Percentiles rank a stretch among this genome's conserved stretches.
Conservation (phyloP, 2,329 filamentous ascomycete genomes). For the Zymoseptoria crescenta region DNA sequence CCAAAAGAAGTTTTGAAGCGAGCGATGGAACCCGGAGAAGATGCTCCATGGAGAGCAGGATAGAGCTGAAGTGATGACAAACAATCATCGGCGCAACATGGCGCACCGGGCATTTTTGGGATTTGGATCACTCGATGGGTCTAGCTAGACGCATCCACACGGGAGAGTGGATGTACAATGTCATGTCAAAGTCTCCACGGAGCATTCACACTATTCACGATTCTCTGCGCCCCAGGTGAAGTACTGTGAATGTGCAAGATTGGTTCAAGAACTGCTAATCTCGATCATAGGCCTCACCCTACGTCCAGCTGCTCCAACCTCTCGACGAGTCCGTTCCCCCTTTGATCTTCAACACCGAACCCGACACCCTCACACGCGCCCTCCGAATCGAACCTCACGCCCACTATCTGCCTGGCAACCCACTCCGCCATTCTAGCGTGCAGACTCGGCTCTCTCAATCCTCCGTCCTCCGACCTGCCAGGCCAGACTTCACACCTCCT, state of each 20-base stretch:
- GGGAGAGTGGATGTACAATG: background rate
- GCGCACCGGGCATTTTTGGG: background rate
- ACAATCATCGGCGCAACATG: background rate
- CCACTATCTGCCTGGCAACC: slow-evolving; percentile 35
- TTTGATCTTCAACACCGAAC: slow-evolving; percentile 8
- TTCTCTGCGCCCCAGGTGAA: no score
- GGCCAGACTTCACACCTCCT: slow-evolving; percentile 32
- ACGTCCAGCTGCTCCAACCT: background rate
- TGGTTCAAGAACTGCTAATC: background rate
- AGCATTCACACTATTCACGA: background rate
- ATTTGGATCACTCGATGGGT: background rate
- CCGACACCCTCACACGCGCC: slow-evolving; percentile 33
- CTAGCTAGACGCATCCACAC: background rate
- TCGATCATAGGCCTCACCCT: background rate
- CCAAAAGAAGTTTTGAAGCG: background rate
- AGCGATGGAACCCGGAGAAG: background rate
- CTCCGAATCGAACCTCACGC: slow-evolving; percentile 32
- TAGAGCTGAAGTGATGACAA: background rate
- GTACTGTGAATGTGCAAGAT: no score
- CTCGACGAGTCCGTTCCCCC: background rate
- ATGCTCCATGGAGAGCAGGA: background rate
- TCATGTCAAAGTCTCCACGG: background rate
- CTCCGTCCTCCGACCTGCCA: slow-evolving; percentile 16
- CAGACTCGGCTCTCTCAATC: slow-evolving; percentile 31
- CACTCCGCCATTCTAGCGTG: slow-evolving; percentile 42